phyloP scores from a whole-genome alignment of 1,284 basidiomycete species.

The Marasmius oreades region DNA sequence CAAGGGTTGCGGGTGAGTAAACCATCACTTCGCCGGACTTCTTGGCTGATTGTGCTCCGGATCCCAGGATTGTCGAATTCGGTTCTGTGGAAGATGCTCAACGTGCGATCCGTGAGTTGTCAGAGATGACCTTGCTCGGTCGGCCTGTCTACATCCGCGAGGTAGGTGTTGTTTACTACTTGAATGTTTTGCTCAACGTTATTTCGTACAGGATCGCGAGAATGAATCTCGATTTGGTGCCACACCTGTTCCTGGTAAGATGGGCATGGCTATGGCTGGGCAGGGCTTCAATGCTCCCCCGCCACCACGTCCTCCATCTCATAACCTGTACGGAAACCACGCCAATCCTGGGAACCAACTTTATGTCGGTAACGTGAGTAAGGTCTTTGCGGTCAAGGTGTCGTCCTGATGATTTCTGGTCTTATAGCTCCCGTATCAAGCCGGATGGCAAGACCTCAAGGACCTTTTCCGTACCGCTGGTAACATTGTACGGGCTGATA shows the following conservation, averaged over 20 bases:
- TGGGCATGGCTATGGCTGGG: conserved; percentile 87
- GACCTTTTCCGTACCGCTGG: conserved; percentile 51
- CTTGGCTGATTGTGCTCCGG: conserved; percentile 1
- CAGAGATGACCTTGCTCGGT: conserved; percentile 85
- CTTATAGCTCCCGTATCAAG: conserved; percentile 71
- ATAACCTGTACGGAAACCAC: conserved; percentile 62
- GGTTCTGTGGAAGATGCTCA: conserved; percentile 81
- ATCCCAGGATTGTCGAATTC: conserved; percentile 86
- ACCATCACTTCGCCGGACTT: background rate
- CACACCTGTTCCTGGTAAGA: conserved; percentile 89
- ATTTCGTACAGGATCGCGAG: conserved; percentile 80
- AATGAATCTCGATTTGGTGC: conserved; percentile 92
- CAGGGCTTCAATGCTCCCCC: conserved; percentile 72
- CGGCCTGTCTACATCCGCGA: conserved; percentile 95
- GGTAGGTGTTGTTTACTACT: conserved; percentile 43
- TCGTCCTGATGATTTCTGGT: conserved; percentile 34
- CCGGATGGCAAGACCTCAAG: conserved; percentile 4
- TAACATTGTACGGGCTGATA: conserved; percentile 91
- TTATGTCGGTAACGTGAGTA: conserved; percentile 85
- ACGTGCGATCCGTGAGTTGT: conserved; percentile 81
- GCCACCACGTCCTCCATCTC: conserved; percentile 70
- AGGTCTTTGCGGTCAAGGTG: conserved; percentile 11
- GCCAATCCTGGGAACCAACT: conserved; percentile 83
- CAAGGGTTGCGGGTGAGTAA: conserved; percentile 94
- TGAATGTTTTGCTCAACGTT: background rate